These are phyloP conservation scores for Cardiosporidium cionae DNA, from an alignment of 169 alveolate genomes.

Conservation along the genomic window DNA sequence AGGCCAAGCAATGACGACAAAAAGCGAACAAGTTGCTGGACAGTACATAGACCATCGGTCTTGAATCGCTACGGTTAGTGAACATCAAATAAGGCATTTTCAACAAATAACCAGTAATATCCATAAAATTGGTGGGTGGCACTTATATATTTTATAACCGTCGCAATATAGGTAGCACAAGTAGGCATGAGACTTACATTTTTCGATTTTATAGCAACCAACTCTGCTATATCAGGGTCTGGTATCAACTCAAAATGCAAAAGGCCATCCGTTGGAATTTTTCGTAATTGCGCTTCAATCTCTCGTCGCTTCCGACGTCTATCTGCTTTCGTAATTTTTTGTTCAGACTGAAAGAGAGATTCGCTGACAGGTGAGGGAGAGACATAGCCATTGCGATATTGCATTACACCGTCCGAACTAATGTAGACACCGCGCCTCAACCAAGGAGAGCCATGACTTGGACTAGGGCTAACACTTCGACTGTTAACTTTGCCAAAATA, in stretches of 20 bases:
- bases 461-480: background rate
- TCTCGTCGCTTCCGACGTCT: conserved; percentile 11
- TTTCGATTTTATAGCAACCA: too few relatives aligned
- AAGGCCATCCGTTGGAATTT: background rate
- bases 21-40: background rate
- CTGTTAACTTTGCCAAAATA: too few relatives aligned
- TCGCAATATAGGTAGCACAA: too few relatives aligned
- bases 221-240: conserved; percentile 11
- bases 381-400: background rate
- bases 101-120: too few relatives aligned
- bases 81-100: too few relatives aligned
- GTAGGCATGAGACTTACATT: too few relatives aligned
- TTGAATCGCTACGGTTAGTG: background rate
- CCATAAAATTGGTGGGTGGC: too few relatives aligned
- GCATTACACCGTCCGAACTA: background rate
- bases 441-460: background rate
- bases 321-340: background rate
- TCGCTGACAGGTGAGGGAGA: conserved; percentile 8
- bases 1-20: background rate
- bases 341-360: background rate
- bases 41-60: background rate
- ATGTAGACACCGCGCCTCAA: background rate
- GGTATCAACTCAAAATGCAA: conserved; percentile 21
- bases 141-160: too few relatives aligned
- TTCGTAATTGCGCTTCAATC: background rate